Percentiles rank a stretch among this genome's conserved stretches.
Conservation (phyloP, 768 basidiomycete genomes). For the Suillus subaureus region DNA sequence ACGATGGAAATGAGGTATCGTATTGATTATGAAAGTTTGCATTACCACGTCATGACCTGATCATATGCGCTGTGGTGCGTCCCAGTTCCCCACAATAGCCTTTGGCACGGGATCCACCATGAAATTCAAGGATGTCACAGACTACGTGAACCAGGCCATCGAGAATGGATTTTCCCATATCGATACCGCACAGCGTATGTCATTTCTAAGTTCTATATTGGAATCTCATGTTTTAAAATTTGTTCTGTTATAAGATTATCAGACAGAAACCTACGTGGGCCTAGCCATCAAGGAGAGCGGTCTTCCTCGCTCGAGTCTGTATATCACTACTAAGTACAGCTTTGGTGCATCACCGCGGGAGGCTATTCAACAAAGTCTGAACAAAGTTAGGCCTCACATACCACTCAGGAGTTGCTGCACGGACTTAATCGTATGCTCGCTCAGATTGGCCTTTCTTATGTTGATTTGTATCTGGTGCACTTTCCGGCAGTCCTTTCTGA, state of each 20-base stretch:
- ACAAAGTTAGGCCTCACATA: slow-evolving; percentile 42
- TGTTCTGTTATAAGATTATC: slow-evolving; percentile 22
- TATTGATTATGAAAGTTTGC: slow-evolving; percentile 2
- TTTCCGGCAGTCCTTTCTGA: slow-evolving; percentile 33
- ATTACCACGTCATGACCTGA: neutral
- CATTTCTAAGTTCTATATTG: neutral
- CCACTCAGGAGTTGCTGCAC: too few species aligned
- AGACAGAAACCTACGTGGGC: slow-evolving; percentile 38
- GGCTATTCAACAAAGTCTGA: slow-evolving; percentile 48
- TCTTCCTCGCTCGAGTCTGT: slow-evolving; percentile 46
- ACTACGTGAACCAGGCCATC: slow-evolving; percentile 58
- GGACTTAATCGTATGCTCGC: neutral
- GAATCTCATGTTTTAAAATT: neutral
- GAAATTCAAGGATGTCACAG: slow-evolving; percentile 51
- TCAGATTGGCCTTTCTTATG: slow-evolving; percentile 59
- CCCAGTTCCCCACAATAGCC: slow-evolving; percentile 63
- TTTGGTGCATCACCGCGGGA: slow-evolving; percentile 36
- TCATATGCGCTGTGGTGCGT: neutral
- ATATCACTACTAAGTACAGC: slow-evolving; percentile 60
- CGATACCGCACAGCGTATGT: slow-evolving; percentile 60
- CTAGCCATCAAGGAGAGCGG: slow-evolving; percentile 48
- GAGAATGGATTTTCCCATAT: slow-evolving; percentile 64
- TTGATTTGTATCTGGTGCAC: slow-evolving; percentile 78
- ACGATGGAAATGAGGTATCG: slow-evolving; percentile 43
- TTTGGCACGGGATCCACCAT: slow-evolving; percentile 54